These are phyloP conservation scores for Periconia sp. DNA, from an alignment of 2,329 filamentous ascomycete genomes.

Conservation along the genomic window DNA sequence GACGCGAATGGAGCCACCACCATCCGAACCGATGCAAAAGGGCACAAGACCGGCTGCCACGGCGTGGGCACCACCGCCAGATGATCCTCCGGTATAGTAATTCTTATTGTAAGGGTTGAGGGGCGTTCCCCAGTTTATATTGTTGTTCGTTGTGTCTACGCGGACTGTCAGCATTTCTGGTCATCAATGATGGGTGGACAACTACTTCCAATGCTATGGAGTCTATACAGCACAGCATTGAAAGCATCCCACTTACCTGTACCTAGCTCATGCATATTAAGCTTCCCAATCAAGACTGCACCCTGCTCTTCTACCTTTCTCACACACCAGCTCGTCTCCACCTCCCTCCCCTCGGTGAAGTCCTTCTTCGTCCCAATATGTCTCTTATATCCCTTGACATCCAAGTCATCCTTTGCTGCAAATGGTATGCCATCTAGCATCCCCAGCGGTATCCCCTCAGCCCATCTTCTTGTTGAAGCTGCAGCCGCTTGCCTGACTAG, in stretches of 20 bases:
- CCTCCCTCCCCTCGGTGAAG: conserved; percentile 54
- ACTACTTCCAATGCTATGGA: too few relatives aligned
- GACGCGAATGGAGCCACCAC: conserved; percentile 77
- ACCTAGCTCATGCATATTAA: conserved; percentile 81
- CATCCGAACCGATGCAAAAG: conserved; percentile 73
- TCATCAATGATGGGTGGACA: too few relatives aligned
- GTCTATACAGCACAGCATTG: too few relatives aligned
- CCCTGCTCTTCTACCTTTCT: conserved; percentile 74
- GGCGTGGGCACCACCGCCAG: conserved; percentile 75
- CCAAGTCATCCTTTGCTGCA: conserved; percentile 81
- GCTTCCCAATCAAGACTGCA: conserved; percentile 76
- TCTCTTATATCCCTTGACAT: conserved; percentile 72
- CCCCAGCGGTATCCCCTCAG: conserved; percentile 67
- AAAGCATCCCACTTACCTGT: conserved; percentile 57
- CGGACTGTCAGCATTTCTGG: conserved; percentile 1
- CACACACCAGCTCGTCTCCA: conserved; percentile 72
- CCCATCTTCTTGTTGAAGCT: conserved; percentile 76
- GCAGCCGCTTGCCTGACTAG: conserved; percentile 70
- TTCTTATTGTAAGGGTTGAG: conserved; percentile 76
- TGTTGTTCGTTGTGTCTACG: conserved; percentile 84
- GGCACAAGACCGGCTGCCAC: conserved; percentile 74
- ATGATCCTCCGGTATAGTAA: conserved; percentile 84
- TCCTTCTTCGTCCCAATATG: conserved; percentile 69
- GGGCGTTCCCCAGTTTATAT: conserved; percentile 75
- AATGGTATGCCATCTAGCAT: conserved; percentile 83